These are phyloP conservation scores for Diaporthe sp. DNA, from an alignment of 2,329 filamentous ascomycete genomes.

Conservation along the genomic window DNA sequence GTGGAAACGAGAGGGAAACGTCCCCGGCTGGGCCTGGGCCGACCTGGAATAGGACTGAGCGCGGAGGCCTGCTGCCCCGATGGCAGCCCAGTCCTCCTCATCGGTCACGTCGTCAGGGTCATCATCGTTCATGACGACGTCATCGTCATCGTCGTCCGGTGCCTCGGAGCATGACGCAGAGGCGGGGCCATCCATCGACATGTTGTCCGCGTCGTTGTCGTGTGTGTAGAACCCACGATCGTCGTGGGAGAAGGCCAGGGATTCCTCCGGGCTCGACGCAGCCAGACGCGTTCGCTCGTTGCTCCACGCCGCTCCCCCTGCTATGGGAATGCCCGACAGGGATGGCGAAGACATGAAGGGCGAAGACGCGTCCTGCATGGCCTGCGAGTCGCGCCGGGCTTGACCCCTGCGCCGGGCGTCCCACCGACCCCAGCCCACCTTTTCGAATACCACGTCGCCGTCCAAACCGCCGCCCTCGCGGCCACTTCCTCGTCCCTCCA, in stretches of 20 bases:
- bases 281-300: constrained; percentile 63
- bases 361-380: constrained; percentile 57
- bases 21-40: constrained; percentile 70
- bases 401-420: constrained; percentile 84
- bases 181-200: constrained; percentile 83
- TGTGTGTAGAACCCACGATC: constrained; percentile 77
- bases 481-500: constrained; percentile 81
- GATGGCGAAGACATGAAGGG: constrained; percentile 60
- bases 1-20: constrained; percentile 66
- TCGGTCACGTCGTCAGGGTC: constrained; percentile 91
- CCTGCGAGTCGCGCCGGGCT: constrained; percentile 60
- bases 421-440: constrained; percentile 98
- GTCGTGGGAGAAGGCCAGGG: constrained; percentile 82
- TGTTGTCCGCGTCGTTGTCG: constrained; percentile 87
- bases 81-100: constrained; percentile 94
- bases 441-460: constrained; percentile 87
- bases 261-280: constrained; percentile 77
- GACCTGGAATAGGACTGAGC: constrained; percentile 73
- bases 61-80: constrained; percentile 88
- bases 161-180: constrained; percentile 85
- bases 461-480: constrained; percentile 72
- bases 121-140: constrained; percentile 73
- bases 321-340: constrained; percentile 70
- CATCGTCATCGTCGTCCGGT: constrained; percentile 76
- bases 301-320: constrained; percentile 58